These are phyloP conservation scores for Cadophora luteo-olivacea DNA, from an alignment of 2,329 filamentous ascomycete genomes.

Conservation along the genomic window DNA sequence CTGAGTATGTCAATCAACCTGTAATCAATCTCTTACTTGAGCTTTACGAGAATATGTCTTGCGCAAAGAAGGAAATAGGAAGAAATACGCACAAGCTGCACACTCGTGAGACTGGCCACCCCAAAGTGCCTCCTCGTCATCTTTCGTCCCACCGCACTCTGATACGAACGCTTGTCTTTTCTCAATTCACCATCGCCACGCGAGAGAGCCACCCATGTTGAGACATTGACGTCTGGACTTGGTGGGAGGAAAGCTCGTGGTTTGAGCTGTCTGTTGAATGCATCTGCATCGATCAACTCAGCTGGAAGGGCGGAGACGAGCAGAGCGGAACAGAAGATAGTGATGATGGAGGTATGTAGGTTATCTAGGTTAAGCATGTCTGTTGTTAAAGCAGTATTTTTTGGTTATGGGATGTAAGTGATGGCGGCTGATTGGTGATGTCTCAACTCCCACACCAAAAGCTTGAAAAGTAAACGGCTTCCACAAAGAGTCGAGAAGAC, in stretches of 20 bases:
- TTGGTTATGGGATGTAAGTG: too few relatives aligned
- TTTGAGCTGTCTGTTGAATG: background rate
- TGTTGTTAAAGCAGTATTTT: too few relatives aligned
- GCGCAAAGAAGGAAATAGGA: too few relatives aligned
- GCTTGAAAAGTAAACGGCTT: background rate
- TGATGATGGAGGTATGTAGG: too few relatives aligned
- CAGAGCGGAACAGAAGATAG: too few relatives aligned
- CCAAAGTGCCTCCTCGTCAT: background rate
- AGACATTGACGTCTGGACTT: constrained; percentile 18
- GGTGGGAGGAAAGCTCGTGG: background rate
- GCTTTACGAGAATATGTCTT: too few relatives aligned
- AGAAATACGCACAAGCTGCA: background rate
- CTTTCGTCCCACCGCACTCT: background rate
- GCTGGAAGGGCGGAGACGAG: background rate
- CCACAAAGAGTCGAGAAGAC: background rate
- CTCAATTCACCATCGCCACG: background rate
- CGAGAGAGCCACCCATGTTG: constrained; percentile 8
- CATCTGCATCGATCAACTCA: too few relatives aligned
- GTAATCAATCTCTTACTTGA: too few relatives aligned
- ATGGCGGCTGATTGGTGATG: too few relatives aligned
- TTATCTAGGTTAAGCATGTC: too few relatives aligned
- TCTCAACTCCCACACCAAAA: too few relatives aligned
- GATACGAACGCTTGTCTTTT: background rate
- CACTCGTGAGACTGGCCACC: background rate
- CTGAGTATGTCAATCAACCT: too few relatives aligned